Base-by-base conservation (phyloP, 495 filamentous ascomycete species). In the Sordaria brevicollis region DNA sequence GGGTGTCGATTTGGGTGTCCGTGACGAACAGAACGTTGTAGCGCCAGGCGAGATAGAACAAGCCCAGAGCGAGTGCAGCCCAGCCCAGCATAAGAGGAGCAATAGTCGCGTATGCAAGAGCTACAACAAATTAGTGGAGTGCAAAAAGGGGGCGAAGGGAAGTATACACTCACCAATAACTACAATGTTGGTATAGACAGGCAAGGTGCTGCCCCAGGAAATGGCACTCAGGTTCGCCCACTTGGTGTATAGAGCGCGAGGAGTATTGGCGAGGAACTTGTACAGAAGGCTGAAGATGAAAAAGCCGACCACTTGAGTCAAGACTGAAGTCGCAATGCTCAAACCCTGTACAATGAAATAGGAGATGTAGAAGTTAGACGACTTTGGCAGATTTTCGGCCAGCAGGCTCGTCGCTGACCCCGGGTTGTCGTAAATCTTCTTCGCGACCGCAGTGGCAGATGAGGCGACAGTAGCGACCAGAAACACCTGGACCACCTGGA, bases 1-100 rank as follows among this genome's bases (percentile, higher is more conserved):
- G 93, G 33, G 95, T 97, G 81, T 99, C 94, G 76, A 97, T 90
- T 67, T 84, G 71, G 35, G 90, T 86, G 75, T 96, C 92, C 67
- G 90, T 92, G 66, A 97, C 93, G 79, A 96, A 99, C 65, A 99
- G 86, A 74, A 98, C 78, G 77, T 99, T 97, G 85, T 99, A 98
- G 5, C 93, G 88, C 87, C 92, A 97, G 68, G 95, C 94, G 65
- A 96, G 83, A 81, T 97, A 97, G 81, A 99, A 92, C 68, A 97
- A 83, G 68, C 86, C 89, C 70, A 98, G 84, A 69, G 92, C 94
- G 66, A 97, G 83, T 21, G 90, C 89, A 37, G 91, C 91, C 80
- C 97, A 97, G 29, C 89, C 92, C 62, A 97, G 83, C 75, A 98
- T 91, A 54, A 98, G 81, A 0, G 95, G 95, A 17, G 95, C 93